Conservation (phyloP, 75 land plant genomes). For the Sequoiadendron giganteum region DNA sequence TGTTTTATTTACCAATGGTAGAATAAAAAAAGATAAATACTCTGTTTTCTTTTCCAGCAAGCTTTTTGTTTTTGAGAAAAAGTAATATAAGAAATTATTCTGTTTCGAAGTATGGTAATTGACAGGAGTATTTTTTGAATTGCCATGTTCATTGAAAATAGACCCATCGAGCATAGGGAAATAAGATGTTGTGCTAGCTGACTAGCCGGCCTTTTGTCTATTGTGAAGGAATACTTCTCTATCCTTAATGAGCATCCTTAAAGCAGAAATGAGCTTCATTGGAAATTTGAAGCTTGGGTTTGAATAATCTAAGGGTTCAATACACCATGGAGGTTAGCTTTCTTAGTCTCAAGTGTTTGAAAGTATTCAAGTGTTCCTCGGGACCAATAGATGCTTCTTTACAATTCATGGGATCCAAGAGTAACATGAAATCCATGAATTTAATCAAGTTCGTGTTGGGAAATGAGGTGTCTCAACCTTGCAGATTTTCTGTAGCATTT, state of each 20-base stretch:
- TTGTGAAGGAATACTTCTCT: not conserved
- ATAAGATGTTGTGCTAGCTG: not conserved
- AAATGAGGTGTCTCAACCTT: too few relatives aligned
- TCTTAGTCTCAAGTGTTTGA: not conserved
- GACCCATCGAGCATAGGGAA: not conserved
- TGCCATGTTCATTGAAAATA: not conserved
- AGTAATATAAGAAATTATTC: too few relatives aligned
- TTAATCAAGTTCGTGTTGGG: too few relatives aligned
- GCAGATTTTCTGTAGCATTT: too few relatives aligned
- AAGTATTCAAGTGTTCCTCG: not conserved
- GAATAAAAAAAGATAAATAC: too few relatives aligned
- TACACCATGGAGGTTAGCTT: not conserved
- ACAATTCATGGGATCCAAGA: not conserved
- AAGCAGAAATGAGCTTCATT: not conserved
- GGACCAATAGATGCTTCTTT: not conserved
- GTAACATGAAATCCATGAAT: not conserved
- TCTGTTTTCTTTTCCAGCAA: too few relatives aligned
- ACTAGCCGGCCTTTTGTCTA: not conserved
- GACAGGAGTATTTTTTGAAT: not conserved
- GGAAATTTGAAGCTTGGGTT: not conserved
- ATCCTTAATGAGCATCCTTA: not conserved
- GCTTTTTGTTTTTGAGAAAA: too few relatives aligned
- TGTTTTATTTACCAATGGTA: too few relatives aligned
- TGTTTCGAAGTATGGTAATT: too few relatives aligned
- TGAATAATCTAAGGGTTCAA: not conserved